phyloP scores from a whole-genome alignment of 768 basidiomycete species.

The Kwoniella dejecticola region DNA sequence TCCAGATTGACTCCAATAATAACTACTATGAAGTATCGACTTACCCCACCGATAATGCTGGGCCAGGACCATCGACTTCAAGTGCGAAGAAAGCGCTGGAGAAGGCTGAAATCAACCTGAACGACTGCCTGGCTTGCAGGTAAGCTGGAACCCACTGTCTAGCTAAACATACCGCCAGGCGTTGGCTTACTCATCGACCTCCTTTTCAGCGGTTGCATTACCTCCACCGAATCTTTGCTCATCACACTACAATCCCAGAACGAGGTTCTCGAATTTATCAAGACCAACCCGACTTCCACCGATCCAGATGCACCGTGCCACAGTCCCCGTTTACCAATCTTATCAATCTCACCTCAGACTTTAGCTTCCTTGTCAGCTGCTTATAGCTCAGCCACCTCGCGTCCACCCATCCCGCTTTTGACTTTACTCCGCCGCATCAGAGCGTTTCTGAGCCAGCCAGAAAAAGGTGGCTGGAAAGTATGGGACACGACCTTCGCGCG shows the following conservation, averaged over 20 bases:
- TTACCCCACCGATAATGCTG: slow-evolving; percentile 26
- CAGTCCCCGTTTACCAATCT: slow-evolving; percentile 59
- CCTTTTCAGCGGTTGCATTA: slow-evolving; percentile 82
- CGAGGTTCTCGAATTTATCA: slow-evolving; percentile 80
- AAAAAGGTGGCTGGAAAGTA: slow-evolving; percentile 58
- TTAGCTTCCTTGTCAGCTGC: slow-evolving; percentile 76
- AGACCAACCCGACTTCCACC: slow-evolving; percentile 56
- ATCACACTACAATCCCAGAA: slow-evolving; percentile 94
- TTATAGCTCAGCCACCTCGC: slow-evolving; percentile 52
- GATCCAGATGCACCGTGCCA: slow-evolving; percentile 18
- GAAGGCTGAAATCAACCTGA: slow-evolving; percentile 92
- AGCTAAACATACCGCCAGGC: too few relatives aligned
- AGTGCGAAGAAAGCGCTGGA: slow-evolving; percentile 65
- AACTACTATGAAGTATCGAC: slow-evolving; percentile 79
- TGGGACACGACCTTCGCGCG: slow-evolving; percentile 95
- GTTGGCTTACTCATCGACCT: neutral
- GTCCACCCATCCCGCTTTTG: slow-evolving; percentile 60
- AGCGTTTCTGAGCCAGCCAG: slow-evolving; percentile 43
- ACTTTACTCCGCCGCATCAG: slow-evolving; percentile 64
- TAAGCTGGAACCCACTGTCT: slow-evolving; percentile 54
- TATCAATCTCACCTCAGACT: slow-evolving; percentile 87
- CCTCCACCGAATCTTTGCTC: slow-evolving; percentile 94
- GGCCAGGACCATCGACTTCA: slow-evolving; percentile 37
- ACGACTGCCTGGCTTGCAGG: slow-evolving; percentile 98
- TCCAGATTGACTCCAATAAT: slow-evolving; percentile 79